These are phyloP conservation scores for Chaetothyriales sp. DNA, from an alignment of 2,329 filamentous ascomycete genomes.

Conservation along the genomic window DNA sequence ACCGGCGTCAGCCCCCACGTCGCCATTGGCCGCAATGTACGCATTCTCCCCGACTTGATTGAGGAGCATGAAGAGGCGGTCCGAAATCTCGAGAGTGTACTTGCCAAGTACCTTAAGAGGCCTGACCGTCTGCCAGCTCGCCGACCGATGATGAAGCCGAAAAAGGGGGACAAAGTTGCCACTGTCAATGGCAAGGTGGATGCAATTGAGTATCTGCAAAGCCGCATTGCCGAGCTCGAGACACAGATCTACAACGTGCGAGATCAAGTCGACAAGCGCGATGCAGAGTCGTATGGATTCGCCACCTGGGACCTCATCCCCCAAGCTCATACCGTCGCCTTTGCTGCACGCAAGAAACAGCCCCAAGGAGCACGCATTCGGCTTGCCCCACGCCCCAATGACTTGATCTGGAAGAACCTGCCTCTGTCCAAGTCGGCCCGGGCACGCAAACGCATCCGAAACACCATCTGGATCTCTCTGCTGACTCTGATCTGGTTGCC, in stretches of 20 bases:
- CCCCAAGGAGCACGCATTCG: slow-evolving; percentile 61
- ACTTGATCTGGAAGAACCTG: slow-evolving; percentile 94
- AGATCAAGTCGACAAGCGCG: slow-evolving; percentile 66
- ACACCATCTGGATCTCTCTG: slow-evolving; percentile 67
- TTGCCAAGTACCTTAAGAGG: slow-evolving; percentile 83
- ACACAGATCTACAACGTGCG: slow-evolving; percentile 71
- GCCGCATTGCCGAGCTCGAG: slow-evolving; percentile 70
- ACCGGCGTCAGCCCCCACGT: slow-evolving; percentile 65
- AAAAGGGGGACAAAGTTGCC: slow-evolving; percentile 58
- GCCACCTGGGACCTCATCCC: slow-evolving; percentile 81
- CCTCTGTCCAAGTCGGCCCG: slow-evolving; percentile 53
- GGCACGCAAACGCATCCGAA: slow-evolving; percentile 58
- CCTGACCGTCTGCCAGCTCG: slow-evolving; percentile 62
- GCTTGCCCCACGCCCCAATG: slow-evolving; percentile 72
- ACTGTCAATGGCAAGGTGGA: slow-evolving; percentile 64
- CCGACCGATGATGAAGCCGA: slow-evolving; percentile 60
- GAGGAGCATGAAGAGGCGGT: slow-evolving; percentile 69
- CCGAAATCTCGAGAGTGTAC: slow-evolving; percentile 61
- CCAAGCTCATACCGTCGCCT: slow-evolving; percentile 78
- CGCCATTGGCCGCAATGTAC: slow-evolving; percentile 80
- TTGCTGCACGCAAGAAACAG: slow-evolving; percentile 62
- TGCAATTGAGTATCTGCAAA: slow-evolving; percentile 82
- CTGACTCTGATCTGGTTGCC: slow-evolving; percentile 77
- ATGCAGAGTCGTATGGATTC: slow-evolving; percentile 83
- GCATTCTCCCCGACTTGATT: slow-evolving; percentile 72